A percentile compares a stretch with the other conserved stretches of the same genome.
These are phyloP conservation scores for Pythium aphanidermatum DNA, from an alignment of 352 stramenopile genomes.

Conservation along the genomic window DNA sequence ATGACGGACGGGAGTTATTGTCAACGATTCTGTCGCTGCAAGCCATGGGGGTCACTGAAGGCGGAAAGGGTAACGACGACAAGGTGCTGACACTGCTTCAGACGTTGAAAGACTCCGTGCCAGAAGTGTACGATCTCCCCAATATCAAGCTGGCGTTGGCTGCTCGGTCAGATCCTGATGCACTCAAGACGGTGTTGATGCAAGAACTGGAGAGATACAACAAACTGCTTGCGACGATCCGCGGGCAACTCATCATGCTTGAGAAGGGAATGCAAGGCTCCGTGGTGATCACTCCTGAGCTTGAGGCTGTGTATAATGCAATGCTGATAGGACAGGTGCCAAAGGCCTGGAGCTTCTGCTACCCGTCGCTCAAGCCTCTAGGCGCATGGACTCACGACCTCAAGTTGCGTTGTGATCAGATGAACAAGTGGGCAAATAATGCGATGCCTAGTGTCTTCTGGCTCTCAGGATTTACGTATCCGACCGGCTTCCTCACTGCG, in stretches of 20 bases:
- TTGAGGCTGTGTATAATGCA: conserved; percentile 92
- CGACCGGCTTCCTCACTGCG: conserved; percentile 94
- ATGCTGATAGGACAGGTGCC: conserved; percentile 87
- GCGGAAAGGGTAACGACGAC: conserved; percentile 83
- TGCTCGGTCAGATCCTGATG: conserved; percentile 80
- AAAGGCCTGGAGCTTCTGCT: conserved; percentile 90
- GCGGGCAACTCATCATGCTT: conserved; percentile 71
- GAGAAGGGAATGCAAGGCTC: conserved; percentile 91
- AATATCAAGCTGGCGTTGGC: conserved; percentile 68
- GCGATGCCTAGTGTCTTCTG: conserved; percentile 89
- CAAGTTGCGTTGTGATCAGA: conserved; percentile 85
- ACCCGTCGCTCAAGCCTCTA: conserved; percentile 93
- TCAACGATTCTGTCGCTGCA: conserved; percentile 89
- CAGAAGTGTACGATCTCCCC: conserved; percentile 85
- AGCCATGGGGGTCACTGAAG: conserved; percentile 72
- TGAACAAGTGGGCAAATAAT: conserved; percentile 86
- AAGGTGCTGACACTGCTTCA: conserved; percentile 83
- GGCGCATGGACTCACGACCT: conserved; percentile 92
- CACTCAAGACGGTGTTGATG: conserved; percentile 92
- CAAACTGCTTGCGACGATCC: conserved; percentile 78
- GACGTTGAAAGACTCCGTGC: conserved; percentile 84
- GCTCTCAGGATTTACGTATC: conserved; percentile 95
- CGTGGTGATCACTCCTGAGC: conserved; percentile 93
- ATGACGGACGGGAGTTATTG: conserved; percentile 88
- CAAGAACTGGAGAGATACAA: conserved; percentile 96